These are phyloP conservation scores for Zygoascus biomembranicola DNA, from an alignment of 805 yeast species.

Conservation along the genomic window DNA sequence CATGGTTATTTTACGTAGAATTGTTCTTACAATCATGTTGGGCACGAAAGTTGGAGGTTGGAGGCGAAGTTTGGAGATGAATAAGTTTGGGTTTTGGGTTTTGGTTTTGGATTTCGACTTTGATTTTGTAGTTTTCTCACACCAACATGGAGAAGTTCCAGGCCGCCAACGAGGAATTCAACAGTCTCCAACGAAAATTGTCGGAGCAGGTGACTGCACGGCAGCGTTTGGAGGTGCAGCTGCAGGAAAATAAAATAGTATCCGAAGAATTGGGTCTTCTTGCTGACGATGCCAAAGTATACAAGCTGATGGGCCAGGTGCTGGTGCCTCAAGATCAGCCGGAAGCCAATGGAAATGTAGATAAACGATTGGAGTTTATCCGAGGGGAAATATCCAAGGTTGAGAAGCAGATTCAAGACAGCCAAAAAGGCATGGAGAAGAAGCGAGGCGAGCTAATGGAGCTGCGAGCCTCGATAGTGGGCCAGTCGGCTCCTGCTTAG, in stretches of 20 bases:
- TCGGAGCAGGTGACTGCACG: conserved; percentile 57
- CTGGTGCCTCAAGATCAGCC: conserved; percentile 76
- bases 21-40: not conserved
- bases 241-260: conserved; percentile 88
- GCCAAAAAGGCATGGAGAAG: conserved; percentile 48
- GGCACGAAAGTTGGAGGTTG: not conserved
- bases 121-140: not conserved
- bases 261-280: conserved; percentile 64
- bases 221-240: conserved; percentile 86
- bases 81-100: not conserved
- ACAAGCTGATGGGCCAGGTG: conserved; percentile 87
- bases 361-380: conserved; percentile 84
- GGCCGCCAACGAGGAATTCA: conserved; percentile 14
- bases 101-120: not conserved
- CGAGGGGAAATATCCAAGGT: conserved; percentile 67
- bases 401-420: conserved; percentile 55
- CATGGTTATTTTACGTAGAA: too few species aligned
- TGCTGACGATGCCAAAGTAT: conserved; percentile 66
- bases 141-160: conserved; percentile 8
- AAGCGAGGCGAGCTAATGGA: conserved; percentile 41
- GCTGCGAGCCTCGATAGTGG: not conserved
- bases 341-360: conserved; percentile 80
- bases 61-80: not conserved
- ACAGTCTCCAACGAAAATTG: conserved; percentile 17
- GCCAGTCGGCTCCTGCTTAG: not conserved